Conservation (phyloP, 2,329 filamentous ascomycete species). For the Ceratocystis variospora region DNA sequence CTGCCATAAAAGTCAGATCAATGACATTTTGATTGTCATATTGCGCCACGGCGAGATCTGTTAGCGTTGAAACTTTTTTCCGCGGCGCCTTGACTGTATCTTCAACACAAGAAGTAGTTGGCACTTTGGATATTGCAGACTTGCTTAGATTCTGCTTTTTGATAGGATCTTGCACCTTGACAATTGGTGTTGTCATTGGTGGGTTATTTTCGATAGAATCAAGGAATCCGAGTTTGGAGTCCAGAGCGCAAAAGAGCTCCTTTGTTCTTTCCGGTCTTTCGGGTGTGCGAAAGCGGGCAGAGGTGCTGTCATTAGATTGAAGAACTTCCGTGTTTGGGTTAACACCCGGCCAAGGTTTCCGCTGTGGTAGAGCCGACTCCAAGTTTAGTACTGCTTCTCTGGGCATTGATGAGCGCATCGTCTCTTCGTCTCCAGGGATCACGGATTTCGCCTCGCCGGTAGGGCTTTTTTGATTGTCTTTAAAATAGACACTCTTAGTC, state of each 20-base stretch:
- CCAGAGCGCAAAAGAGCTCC: neutral
- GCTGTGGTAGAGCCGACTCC: conserved; percentile 12
- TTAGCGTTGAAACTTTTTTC: conserved; percentile 16
- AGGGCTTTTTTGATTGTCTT: neutral
- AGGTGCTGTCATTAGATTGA: neutral
- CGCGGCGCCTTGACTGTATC: conserved; percentile 14
- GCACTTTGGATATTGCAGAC: neutral
- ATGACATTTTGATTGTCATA: conserved; percentile 14
- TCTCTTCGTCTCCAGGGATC: neutral
- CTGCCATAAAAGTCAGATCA: conserved; percentile 16
- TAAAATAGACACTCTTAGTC: neutral
- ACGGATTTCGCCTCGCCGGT: neutral
- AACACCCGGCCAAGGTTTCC: conserved; percentile 7
- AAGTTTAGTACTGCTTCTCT: conserved; percentile 12
- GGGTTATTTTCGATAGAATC: neutral
- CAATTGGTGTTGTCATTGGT: neutral
- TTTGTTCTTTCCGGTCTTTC: neutral
- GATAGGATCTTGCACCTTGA: neutral
- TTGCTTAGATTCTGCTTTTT: conserved; percentile 8
- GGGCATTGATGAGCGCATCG: neutral
- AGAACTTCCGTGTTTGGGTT: neutral
- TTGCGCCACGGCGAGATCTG: conserved; percentile 17
- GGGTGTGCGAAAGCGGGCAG: neutral
- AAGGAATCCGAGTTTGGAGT: conserved; percentile 1
- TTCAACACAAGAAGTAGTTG: neutral